Base-by-base conservation (phyloP, 805 yeast species). In the Ogataea nitratoaversa region DNA sequence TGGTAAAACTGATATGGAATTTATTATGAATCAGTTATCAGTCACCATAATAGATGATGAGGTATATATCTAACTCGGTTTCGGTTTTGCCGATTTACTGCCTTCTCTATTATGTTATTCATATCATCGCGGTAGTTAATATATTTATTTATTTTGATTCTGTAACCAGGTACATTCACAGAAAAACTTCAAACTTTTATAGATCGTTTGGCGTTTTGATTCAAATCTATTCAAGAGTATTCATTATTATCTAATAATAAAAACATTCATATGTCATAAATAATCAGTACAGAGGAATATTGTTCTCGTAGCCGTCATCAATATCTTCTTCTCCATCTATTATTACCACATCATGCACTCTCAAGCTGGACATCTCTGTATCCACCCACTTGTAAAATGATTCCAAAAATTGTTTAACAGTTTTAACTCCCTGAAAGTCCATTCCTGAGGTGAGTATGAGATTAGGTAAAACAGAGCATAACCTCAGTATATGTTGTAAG, bases 381-480 rank as follows among this genome's bases (percentile, higher is more conserved):
- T 71, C 70, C 40, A 88, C 49, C 60, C 65, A 86, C 39, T 59
- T 58, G 44, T 84, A 58, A 14, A 87, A 63, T 20, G 63, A 71
- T 40, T 76, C 82, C 42, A 82, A 52, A 43, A 80, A 78, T 8
- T 63, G 67, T 43, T 78, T 69, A 43, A 87, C 60, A 14, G 73
- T 72, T 6, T 67, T 68, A 5, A 83, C 65, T 39, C 89, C 78
- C 42, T 79, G 82, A n/a, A 74, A 70, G 52, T 89, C 96, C 89
- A 89, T 84, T 8, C 79, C 66, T 1, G 95, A 79, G 47, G 80
- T 82, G 0, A 87, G 74, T 39, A 90, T 72, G n/a, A 89, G 65
- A 9, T 88, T 93, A 0, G 99, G 98, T 32, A 93, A 63, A 1
- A 85, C 70, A 13, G 86, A 82, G 48, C 89, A 68, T 41, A 91